A percentile compares a stretch with the other conserved stretches of the same genome.
phyloP scores from a whole-genome alignment of 78 protist genomes.

The Dictyostelium purpureum region DNA sequence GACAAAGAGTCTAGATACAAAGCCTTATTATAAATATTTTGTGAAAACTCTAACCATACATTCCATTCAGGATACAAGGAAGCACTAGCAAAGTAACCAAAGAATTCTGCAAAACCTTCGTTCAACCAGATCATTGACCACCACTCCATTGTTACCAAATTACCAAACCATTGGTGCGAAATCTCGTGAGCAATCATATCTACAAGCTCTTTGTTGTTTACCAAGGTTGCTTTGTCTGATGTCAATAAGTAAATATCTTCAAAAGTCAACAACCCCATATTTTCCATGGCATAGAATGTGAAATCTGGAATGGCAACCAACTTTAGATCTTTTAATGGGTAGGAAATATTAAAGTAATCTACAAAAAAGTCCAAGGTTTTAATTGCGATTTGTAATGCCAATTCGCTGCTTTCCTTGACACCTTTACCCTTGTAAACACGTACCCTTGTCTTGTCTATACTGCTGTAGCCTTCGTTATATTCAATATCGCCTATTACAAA shows the following conservation, averaged over 20 bases:
- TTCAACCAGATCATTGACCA: conserved; percentile 93
- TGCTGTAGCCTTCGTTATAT: conserved; percentile 31
- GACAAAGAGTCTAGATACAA: conserved; percentile 81
- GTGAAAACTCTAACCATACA: conserved; percentile 71
- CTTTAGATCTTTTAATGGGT: too few relatives aligned
- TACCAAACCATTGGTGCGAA: not conserved
- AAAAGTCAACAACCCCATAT: conserved; percentile 88
- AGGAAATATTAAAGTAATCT: conserved; percentile 87
- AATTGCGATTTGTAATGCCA: conserved; percentile 83
- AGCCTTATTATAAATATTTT: conserved; percentile 6
- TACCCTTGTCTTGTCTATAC: conserved; percentile 39
- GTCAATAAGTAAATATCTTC: conserved; percentile 74
- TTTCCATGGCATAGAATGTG: conserved; percentile 90
- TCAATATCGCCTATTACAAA: conserved; percentile 88
- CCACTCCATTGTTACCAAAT: conserved; percentile 94
- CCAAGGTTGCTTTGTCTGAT: conserved; percentile 1
- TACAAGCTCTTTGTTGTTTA: not conserved
- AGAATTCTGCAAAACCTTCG: conserved; percentile 87
- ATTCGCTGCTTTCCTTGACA: conserved; percentile 14
- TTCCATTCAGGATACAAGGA: conserved; percentile 90
- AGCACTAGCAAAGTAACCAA: conserved; percentile 78
- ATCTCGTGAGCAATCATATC: not conserved
- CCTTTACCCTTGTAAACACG: conserved; percentile 88
- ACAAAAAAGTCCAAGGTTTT: conserved; percentile 62
- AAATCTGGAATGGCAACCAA: too few relatives aligned